Evolutionary conservation across 148 eudicot species (phyloP).

Genomic region (Amaranthus hypochondriacus): DNA sequence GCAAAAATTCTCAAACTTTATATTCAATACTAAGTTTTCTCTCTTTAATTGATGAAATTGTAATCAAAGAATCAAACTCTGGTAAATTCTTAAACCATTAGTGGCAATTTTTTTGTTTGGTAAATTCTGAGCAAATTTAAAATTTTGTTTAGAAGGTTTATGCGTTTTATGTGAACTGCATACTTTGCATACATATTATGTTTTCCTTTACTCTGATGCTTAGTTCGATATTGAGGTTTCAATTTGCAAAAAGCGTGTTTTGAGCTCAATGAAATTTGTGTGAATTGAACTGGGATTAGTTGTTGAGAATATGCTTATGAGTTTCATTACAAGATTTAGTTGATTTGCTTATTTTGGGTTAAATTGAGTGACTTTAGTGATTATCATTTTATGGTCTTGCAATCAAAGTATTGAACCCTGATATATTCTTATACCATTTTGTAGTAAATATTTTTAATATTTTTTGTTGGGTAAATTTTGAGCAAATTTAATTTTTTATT

Average conservation of each 20-base stretch:
- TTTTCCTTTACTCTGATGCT: not conserved
- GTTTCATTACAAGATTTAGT: not conserved
- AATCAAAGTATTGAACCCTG: too few relatives aligned
- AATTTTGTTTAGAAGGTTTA: not conserved
- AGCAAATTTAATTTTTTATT: too few relatives aligned
- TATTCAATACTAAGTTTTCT: not conserved
- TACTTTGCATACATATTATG: not conserved
- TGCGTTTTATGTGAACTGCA: not conserved
- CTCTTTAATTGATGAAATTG: too few relatives aligned
- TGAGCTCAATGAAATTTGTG: too few relatives aligned
- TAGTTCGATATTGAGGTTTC: not conserved
- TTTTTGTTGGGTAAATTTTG: too few relatives aligned
- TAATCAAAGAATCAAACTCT: too few relatives aligned
- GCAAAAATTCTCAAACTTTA: not conserved
- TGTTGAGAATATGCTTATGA: not conserved
- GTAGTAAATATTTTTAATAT: too few relatives aligned
- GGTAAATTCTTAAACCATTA: not conserved
- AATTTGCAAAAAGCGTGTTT: not conserved
- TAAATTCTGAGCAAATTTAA: not conserved
- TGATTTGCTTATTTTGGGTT: conserved; percentile 1
- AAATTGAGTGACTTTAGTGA: not conserved
- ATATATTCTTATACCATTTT: too few relatives aligned
- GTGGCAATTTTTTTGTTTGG: not conserved
- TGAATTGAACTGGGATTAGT: not conserved
- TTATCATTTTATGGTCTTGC: not conserved